Conservation (phyloP, 2,329 filamentous ascomycete species). For the Periconia sp. region DNA sequence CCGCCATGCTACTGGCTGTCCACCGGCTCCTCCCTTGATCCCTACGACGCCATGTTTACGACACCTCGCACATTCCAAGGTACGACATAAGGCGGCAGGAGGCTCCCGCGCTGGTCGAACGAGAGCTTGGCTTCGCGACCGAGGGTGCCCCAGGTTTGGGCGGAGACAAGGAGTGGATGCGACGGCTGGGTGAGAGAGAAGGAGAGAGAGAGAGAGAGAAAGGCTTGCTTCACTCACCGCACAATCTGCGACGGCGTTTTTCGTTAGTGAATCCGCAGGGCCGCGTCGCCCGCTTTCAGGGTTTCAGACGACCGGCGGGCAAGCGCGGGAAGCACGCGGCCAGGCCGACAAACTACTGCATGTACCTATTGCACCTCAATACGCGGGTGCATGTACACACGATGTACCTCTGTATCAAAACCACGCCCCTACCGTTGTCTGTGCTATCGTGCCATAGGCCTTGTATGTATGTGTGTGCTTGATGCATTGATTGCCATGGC, state of each 20-base stretch:
- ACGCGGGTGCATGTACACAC: no score
- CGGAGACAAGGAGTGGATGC: neutral
- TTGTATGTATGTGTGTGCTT: no score
- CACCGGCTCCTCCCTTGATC: neutral
- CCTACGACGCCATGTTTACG: no score
- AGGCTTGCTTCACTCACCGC: constrained; percentile 5
- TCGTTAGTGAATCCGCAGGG: constrained; percentile 20
- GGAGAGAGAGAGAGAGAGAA: no score
- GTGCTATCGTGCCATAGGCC: no score
- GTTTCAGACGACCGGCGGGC: constrained; percentile 35
- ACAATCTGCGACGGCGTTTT: constrained; percentile 18
- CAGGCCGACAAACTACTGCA: constrained; percentile 5
- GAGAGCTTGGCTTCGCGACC: neutral
- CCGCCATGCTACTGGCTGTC: neutral
- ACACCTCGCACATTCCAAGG: no score
- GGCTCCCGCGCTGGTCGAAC: no score
- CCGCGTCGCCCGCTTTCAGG: constrained; percentile 23
- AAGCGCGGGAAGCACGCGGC: constrained; percentile 30
- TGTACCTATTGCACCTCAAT: neutral
- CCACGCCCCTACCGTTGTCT: no score
- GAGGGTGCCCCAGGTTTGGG: neutral
- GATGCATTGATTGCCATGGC: no score
- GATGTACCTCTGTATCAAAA: no score
- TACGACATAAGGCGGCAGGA: no score
- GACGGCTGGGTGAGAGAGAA: no score